These are phyloP conservation scores for Pichia sp. DNA, from an alignment of 1,139 yeast genomes.

Conservation along the genomic window DNA sequence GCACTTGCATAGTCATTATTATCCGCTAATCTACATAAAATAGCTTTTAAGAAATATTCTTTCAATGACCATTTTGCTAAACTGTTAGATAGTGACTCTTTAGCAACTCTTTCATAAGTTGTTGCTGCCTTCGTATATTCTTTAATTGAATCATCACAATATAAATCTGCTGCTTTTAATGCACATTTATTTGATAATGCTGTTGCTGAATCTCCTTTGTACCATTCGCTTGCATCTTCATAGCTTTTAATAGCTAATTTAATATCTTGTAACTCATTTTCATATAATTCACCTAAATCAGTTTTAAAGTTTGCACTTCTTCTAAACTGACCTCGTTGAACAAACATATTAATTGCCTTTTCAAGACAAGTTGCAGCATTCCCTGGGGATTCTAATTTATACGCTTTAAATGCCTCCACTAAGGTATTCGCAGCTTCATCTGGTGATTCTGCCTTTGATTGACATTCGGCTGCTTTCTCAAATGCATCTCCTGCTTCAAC, in stretches of 20 bases:
- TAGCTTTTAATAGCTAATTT: conserved; percentile 69
- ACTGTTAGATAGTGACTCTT: conserved; percentile 66
- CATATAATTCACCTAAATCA: conserved; percentile 85
- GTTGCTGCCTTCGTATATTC: conserved; percentile 70
- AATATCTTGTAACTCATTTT: conserved; percentile 59
- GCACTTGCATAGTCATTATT: conserved; percentile 86
- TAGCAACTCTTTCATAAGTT: conserved; percentile 69
- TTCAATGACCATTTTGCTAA: conserved; percentile 87
- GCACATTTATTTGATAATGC: conserved; percentile 86
- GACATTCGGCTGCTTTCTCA: conserved; percentile 78
- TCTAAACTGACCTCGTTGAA: conserved; percentile 88
- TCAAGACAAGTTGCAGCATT: conserved; percentile 76
- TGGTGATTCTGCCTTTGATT: conserved; percentile 64
- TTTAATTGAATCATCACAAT: conserved; percentile 55
- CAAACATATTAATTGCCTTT: conserved; percentile 76
- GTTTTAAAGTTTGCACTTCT: conserved; percentile 91
- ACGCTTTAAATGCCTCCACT: conserved; percentile 88
- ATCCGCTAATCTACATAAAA: conserved; percentile 73
- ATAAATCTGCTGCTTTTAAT: conserved; percentile 83
- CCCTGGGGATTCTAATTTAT: conserved; percentile 61
- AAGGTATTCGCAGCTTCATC: conserved; percentile 91
- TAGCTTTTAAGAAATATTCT: conserved; percentile 81
- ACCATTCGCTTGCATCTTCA: conserved; percentile 96
- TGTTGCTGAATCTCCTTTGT: conserved; percentile 86
- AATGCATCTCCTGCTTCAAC: conserved; percentile 76